Evolutionary conservation across 305 asterid genomes (phyloP), one percentile per base, ranked within the genome.

Genomic region (Plantago lanceolata): DNA sequence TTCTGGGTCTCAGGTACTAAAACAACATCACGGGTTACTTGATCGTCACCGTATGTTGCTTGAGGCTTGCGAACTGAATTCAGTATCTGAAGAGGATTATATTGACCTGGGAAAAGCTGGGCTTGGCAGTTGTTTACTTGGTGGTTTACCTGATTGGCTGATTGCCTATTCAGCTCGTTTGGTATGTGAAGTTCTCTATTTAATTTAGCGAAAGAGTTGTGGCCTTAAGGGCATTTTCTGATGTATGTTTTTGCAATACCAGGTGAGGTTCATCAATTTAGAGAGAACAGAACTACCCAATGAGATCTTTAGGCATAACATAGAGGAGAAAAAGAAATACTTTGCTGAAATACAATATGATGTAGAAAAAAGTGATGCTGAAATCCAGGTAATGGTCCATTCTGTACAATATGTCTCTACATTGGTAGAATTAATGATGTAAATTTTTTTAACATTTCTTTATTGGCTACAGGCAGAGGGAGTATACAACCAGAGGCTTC

Each of bases 81-180:
- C 89, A 28, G 96, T 85, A 65, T 84, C 94, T 44, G 96, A 94
- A 73, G 99, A 94, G 75, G 99, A 94, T 76, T 88, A 85, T 68
- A 88, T 88, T 70, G 99, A 88, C 24, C 81, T 94, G 71, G 82
- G 95, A 55, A 85, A 81, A 82, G 99, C 99, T 63, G 99, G 99
- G 65, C 87, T 94, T 59, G 99, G 99, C 57, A 90, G 96, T 75
- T 94, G 99, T 78, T 84, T 94, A 78, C 97, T 94, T 68, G 96
- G 95, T 71, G 97, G 97, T 55, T 70, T 94, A 68, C 97, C 99
- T 44, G 94, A 88, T 69, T 94, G 99, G 99, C 78, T 94, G 71
- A 84, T 94, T 75, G 91, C 96, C 61, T 94, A 90, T 78, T 43
- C 95, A 48, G 99, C 99, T 61, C 90, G 89, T 63, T 75, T 94